A percentile compares a stretch with the other conserved stretches of the same genome.
These are phyloP conservation scores for Cystoderma amianthinum DNA, from an alignment of 768 basidiomycete species.

Conservation along the genomic window DNA sequence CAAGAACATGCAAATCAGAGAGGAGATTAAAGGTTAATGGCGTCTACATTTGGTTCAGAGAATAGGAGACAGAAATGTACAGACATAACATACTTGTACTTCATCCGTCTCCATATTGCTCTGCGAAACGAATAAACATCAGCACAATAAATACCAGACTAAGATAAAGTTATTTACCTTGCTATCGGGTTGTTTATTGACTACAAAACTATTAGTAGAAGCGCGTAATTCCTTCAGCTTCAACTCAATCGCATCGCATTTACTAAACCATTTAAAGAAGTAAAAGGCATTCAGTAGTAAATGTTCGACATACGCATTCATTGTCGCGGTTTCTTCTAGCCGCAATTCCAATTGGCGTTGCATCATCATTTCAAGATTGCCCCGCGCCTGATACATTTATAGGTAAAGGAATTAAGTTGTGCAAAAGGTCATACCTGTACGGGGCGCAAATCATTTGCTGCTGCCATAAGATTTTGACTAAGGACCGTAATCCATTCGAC, in stretches of 20 bases:
- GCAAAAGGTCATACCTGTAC: constrained; percentile 61
- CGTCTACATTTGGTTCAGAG: too few species aligned
- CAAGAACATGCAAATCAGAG: constrained; percentile 5
- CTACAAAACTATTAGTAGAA: too few species aligned
- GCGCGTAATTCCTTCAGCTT: constrained; percentile 34
- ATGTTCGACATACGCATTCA: constrained; percentile 54
- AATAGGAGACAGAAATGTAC: too few species aligned
- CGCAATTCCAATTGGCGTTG: constrained; percentile 68
- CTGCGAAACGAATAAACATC: too few species aligned
- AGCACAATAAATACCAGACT: too few species aligned
- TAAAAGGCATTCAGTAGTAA: neutral
- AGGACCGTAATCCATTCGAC: constrained; percentile 79
- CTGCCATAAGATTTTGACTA: constrained; percentile 83
- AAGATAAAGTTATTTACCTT: too few species aligned
- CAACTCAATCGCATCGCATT: constrained; percentile 65
- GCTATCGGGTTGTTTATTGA: constrained; percentile 8
- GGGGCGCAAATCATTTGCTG: constrained; percentile 83
- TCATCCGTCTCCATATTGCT: too few species aligned
- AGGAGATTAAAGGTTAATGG: too few species aligned
- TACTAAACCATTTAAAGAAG: constrained; percentile 28
- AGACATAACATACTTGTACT: too few species aligned
- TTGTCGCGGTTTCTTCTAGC: constrained; percentile 57
- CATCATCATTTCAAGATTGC: constrained; percentile 80
- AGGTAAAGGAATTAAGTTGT: constrained; percentile 1
- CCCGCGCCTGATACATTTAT: constrained; percentile 50